These are phyloP conservation scores for Geotrichum histeridarum DNA, from an alignment of 1,139 yeast genomes.

Conservation along the genomic window DNA sequence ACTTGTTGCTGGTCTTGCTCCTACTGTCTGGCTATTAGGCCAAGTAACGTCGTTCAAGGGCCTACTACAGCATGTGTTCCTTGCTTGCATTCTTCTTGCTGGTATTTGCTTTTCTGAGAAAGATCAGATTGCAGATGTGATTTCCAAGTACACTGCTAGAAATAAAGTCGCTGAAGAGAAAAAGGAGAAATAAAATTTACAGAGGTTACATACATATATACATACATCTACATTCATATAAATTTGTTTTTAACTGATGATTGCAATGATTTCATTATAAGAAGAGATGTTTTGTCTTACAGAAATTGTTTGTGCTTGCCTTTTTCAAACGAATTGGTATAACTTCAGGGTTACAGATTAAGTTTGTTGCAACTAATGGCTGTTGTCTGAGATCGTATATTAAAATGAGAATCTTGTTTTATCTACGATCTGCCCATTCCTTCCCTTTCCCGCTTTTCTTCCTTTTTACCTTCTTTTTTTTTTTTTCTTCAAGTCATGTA, in stretches of 20 bases:
- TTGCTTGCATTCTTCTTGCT: slow-evolving; percentile 9
- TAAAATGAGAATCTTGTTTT: no score
- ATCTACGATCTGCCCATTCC: not conserved
- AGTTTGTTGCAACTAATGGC: no score
- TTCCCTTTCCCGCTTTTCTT: not conserved
- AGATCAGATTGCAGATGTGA: slow-evolving; percentile 7
- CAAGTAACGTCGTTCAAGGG: slow-evolving; percentile 10
- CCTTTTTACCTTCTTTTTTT: not conserved
- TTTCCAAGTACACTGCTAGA: slow-evolving; percentile 8
- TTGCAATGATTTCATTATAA: no score
- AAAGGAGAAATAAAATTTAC: slow-evolving; percentile 6
- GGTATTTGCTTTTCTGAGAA: slow-evolving; percentile 13
- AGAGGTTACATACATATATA: not conserved
- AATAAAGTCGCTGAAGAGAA: not conserved
- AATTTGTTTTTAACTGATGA: no score
- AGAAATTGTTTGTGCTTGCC: no score
- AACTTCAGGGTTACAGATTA: no score
- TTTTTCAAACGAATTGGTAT: no score
- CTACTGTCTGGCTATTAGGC: slow-evolving; percentile 14
- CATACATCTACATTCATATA: not conserved
- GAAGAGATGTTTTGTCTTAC: no score
- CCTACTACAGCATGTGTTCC: slow-evolving; percentile 10
- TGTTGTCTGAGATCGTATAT: no score
- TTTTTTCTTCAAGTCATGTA: not conserved
- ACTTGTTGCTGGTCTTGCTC: slow-evolving; percentile 9